Conservation (phyloP, 1,284 basidiomycete species). For the Thelephora terrestris region DNA sequence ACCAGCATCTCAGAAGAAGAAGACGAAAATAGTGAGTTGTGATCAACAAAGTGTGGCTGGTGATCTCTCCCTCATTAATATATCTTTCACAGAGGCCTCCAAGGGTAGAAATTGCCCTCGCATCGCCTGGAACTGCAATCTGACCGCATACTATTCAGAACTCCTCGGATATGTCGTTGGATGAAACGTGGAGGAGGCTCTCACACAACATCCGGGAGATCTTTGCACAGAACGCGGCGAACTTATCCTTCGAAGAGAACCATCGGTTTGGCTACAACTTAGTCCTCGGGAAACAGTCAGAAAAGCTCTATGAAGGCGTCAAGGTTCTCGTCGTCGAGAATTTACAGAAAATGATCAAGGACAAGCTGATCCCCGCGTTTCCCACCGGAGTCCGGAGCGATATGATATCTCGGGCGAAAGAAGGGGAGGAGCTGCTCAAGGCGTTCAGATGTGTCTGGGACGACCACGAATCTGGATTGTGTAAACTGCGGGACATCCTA, state of each 20-base stretch:
- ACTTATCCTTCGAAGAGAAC: slow-evolving; percentile 95
- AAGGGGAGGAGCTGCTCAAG: slow-evolving; percentile 80
- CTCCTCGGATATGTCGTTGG: slow-evolving; percentile 55
- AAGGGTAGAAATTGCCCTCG: slow-evolving; percentile 31
- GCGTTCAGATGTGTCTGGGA: slow-evolving; percentile 87
- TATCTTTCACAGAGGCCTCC: slow-evolving; percentile 37
- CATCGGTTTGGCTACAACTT: slow-evolving; percentile 93
- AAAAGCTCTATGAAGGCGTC: slow-evolving; percentile 84
- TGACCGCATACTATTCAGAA: slow-evolving; percentile 31
- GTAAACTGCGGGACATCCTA: slow-evolving; percentile 82
- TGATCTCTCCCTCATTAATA: slow-evolving; percentile 5
- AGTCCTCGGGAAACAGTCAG: slow-evolving; percentile 82
- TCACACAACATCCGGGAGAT: slow-evolving; percentile 88
- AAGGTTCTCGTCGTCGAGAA: slow-evolving; percentile 75
- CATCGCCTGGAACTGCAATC: slow-evolving; percentile 1
- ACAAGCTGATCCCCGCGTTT: slow-evolving; percentile 78
- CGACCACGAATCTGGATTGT: slow-evolving; percentile 87
- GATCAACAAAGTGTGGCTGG: slow-evolving; percentile 5
- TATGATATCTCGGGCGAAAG: slow-evolving; percentile 54
- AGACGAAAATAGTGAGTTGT: slow-evolving; percentile 34
- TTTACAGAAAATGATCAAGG: slow-evolving; percentile 69
- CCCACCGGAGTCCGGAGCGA: slow-evolving; percentile 49
- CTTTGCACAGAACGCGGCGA: slow-evolving; percentile 88
- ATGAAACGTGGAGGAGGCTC: slow-evolving; percentile 69
- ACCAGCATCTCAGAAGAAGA: slow-evolving; percentile 20